Evolutionary conservation across 352 stramenopile species (phyloP), one percentile per base, ranked within the genome.

Genomic region (Globisporangium barbulae): DNA sequence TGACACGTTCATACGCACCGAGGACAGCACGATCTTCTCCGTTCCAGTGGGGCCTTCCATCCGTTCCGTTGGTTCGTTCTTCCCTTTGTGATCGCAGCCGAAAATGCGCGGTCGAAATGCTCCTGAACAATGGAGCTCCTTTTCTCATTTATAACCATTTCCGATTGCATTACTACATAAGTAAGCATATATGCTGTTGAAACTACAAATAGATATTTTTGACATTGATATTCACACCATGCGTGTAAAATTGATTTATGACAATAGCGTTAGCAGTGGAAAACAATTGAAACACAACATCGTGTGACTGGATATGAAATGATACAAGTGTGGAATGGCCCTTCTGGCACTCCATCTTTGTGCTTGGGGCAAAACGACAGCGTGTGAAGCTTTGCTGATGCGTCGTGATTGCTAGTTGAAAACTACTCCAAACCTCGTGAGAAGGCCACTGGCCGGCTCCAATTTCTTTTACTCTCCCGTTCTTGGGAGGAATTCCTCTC

Each of bases 351-450:
- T 0, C 3, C 57, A 93, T 96, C 88, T 96, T 96, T 96, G 88
- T 85, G 88, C 88, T 94, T 96, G 88, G 88, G 88, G 88, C 88
- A 96, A 96, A 87, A 96, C 88, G 88, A 94, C 89, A 88, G 88
- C 83, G 84, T 88, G 85, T 96, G 88, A 96, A 94, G 88, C 85
- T 94, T 67, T 94, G 88, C 88, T 94, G 88, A 96, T 93, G 84
- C 85, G 87, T 96, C 88, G 88, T 96, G 86, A 93, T 96, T 96
- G 88, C 88, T 96, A 96, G 85, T 96, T 96, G 88, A 94, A 96
- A 96, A 96, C 88, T 96, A 96, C 83, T 96, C 88, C 88, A 96
- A 96, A 74, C 83, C 83, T 75, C 73, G 88, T 96, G 85, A 79
- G 81, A 83, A 89, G 81, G 84, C 88, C 85, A 93, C 84, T 93